Evolutionary conservation across 1,284 basidiomycete genomes (phyloP).

Genomic region (Schizophyllum commune): DNA sequence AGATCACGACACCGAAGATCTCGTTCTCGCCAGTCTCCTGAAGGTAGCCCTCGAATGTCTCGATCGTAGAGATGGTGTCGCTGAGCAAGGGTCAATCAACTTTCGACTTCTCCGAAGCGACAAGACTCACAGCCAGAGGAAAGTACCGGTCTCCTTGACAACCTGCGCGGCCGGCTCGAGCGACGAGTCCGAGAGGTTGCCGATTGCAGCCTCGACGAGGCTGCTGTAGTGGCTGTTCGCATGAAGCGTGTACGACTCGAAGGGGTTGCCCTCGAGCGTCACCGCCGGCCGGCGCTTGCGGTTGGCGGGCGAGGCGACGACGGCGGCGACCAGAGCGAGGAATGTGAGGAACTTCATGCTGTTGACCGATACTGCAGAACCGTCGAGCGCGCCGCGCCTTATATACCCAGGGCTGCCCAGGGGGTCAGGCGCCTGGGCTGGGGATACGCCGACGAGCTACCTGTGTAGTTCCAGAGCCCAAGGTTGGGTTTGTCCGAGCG

Average conservation of each 20-base stretch:
- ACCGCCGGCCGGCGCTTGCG: neutral
- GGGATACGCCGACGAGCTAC: no score
- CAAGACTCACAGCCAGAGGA: slow-evolving; percentile 55
- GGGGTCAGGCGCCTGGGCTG: no score
- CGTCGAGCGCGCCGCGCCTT: no score
- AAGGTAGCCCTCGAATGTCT: no score
- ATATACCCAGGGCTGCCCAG: no score
- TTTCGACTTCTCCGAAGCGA: slow-evolving; percentile 45
- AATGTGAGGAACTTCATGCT: no score
- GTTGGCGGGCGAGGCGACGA: no score
- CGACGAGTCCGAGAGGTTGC: slow-evolving; percentile 38
- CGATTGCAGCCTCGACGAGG: slow-evolving; percentile 39
- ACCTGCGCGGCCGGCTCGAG: slow-evolving; percentile 39
- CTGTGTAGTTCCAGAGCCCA: no score
- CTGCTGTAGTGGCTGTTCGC: slow-evolving; percentile 4
- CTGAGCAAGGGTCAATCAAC: slow-evolving; percentile 28
- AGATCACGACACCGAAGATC: slow-evolving; percentile 55
- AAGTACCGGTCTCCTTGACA: slow-evolving; percentile 49
- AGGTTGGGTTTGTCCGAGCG: no score
- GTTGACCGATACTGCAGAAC: no score
- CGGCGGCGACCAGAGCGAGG: no score
- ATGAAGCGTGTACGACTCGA: slow-evolving; percentile 1
- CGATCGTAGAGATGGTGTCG: slow-evolving; percentile 24
- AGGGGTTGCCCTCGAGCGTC: slow-evolving; percentile 5
- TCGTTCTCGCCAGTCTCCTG: slow-evolving; percentile 12